Evolutionary conservation across 805 yeast species (phyloP).

Genomic region (Tetrapisispora namnaoensis): DNA sequence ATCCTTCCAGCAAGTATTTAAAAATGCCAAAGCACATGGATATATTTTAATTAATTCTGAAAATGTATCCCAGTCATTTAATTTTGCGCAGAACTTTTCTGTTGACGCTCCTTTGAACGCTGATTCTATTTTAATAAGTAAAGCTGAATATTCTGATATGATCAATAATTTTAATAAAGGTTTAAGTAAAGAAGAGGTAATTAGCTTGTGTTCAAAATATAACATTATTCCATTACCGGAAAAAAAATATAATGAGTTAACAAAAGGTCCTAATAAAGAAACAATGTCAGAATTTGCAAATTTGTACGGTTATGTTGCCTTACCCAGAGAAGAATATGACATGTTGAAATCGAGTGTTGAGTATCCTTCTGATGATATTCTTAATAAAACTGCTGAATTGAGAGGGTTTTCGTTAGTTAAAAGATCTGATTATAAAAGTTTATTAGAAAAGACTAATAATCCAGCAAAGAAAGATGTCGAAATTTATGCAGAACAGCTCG

Average conservation of each 20-base stretch:
- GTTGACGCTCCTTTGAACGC: not conserved
- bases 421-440: slow-evolving; percentile 3
- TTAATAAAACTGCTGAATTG: slow-evolving; percentile 5
- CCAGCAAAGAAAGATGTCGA: slow-evolving; percentile 10
- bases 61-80: not conserved
- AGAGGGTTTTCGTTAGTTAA: slow-evolving; percentile 10
- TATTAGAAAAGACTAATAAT: slow-evolving; percentile 4
- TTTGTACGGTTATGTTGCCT: slow-evolving; percentile 13
- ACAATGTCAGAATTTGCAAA: slow-evolving; percentile 11
- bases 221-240: slow-evolving; percentile 8
- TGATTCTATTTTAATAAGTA: slow-evolving; percentile 1
- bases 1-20: slow-evolving; percentile 10
- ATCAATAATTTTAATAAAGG: not conserved
- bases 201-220: slow-evolving; percentile 11
- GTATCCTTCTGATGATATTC: slow-evolving; percentile 7
- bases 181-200: slow-evolving; percentile 6
- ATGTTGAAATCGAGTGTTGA: slow-evolving; percentile 1
- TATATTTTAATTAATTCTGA: slow-evolving; percentile 2
- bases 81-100: not conserved
- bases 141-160: slow-evolving; percentile 8
- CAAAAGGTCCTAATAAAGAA: slow-evolving; percentile 7
- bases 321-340: slow-evolving; percentile 8
- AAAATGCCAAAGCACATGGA: slow-evolving; percentile 5
- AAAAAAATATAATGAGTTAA: slow-evolving; percentile 10
- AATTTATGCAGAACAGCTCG: slow-evolving; percentile 27